Conservation (phyloP, 2,329 filamentous ascomycete genomes). For the Colletotrichum lini region DNA sequence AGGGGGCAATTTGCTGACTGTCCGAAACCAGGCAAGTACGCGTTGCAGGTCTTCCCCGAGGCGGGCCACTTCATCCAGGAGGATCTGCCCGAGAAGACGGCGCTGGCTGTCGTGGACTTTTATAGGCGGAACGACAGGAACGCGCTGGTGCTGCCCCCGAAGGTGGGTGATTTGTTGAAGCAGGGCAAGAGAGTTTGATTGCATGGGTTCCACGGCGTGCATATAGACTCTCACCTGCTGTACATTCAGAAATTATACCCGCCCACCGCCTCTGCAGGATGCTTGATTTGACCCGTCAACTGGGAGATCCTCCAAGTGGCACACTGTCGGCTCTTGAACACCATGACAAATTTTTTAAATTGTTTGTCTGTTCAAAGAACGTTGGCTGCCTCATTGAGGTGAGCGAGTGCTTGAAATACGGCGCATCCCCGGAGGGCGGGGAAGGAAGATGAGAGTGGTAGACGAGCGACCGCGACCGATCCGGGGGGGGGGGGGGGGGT, state of each 20-base stretch:
- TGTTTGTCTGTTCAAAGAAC: no score
- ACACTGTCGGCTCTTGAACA: no score
- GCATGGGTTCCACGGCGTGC: neutral
- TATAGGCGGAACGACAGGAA: slow-evolving; percentile 91
- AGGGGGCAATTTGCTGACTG: neutral
- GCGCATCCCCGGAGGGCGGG: no score
- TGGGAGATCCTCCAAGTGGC: no score
- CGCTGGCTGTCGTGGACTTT: slow-evolving; percentile 88
- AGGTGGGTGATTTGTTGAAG: slow-evolving; percentile 82
- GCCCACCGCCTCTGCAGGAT: neutral
- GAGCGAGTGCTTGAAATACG: no score
- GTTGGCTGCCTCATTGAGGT: no score
- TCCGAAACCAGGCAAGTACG: slow-evolving; percentile 81
- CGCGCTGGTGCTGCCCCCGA: slow-evolving; percentile 88
- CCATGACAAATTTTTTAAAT: no score
- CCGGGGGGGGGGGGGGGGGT: no score
- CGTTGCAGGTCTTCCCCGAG: slow-evolving; percentile 93
- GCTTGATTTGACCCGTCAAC: neutral
- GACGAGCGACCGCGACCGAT: no score
- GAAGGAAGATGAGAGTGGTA: no score
- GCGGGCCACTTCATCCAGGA: slow-evolving; percentile 98
- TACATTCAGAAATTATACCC: slow-evolving; percentile 27
- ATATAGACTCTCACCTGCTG: slow-evolving; percentile 1
- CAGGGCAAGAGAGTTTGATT: slow-evolving; percentile 72
- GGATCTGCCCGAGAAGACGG: slow-evolving; percentile 92